Evolutionary conservation across 495 filamentous ascomycete species (phyloP).

Genomic region (Xylaria flabelliformis): DNA sequence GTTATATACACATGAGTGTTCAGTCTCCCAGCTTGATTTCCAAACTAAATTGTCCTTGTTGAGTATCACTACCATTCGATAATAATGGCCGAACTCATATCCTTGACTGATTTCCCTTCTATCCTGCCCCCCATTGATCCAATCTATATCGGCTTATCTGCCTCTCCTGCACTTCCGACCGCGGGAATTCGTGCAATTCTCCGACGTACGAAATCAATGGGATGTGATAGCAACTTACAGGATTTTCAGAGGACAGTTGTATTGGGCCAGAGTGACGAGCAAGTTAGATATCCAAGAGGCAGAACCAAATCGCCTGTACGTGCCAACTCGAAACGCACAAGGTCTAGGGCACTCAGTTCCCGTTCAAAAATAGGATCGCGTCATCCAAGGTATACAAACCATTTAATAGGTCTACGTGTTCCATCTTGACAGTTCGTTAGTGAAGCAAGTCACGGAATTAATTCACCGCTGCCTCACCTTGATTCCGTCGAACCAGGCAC

Average conservation of each 20-base stretch:
- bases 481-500: conserved; percentile 10
- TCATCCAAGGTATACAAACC: not conserved
- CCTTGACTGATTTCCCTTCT: not conserved
- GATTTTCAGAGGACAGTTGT: not conserved
- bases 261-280: not conserved
- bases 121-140: not conserved
- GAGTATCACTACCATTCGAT: too few relatives aligned
- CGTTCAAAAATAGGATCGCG: not conserved
- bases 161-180: not conserved
- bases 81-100: not conserved
- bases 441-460: not conserved
- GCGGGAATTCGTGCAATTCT: conserved; percentile 9
- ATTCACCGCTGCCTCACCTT: not conserved
- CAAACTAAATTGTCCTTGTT: not conserved
- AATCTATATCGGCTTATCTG: not conserved
- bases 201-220: conserved; percentile 18
- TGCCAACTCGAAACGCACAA: conserved; percentile 28
- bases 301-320: conserved; percentile 28
- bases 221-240: not conserved
- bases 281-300: not conserved
- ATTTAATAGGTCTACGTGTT: not conserved
- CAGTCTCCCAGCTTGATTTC: not conserved
- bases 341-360: conserved; percentile 4
- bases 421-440: not conserved
- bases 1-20: not conserved